Base-by-base conservation (phyloP, 192 early-diverging fungal species). In the Funneliformis mosseae region DNA sequence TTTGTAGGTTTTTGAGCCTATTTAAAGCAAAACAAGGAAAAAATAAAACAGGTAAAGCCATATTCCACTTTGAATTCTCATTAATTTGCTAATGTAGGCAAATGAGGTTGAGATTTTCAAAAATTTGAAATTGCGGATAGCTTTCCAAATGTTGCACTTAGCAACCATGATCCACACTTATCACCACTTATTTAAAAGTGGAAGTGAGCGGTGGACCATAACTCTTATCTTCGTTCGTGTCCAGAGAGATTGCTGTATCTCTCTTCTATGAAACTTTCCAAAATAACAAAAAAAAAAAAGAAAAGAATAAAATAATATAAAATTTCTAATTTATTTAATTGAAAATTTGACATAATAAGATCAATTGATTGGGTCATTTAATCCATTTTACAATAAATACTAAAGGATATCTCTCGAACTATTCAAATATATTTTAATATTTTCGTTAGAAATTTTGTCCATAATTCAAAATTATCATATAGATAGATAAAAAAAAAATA, bases 1-100 rank as follows among this genome's bases (percentile, higher is more conserved):
- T 89, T 96, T 96, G 90, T 92, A 95, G 83, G 92, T 95, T 92
- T 93, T 95, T 81, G 92, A 93, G 84, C 87, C 77, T 77, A 43
- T 28, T 21, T 87, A 81, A 80, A 82, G 11, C 38, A 68, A 86
- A 80, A 80, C 59, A 85, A 80, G 18, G 46, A 72, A 74, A 83
- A 86, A 83, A 61, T 76, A 81, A 33, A 66, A 74, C 45, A 70
- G 60, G 46, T 68, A 70, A 73, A 61, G 28, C 62, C 16, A 63
- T 60, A 48, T 55, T 59, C 48, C 68, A 42, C 18, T 43, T 70
- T 70, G 33, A 41, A 43, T n/a, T 70, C 33, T 70, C 41, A 70
- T 14, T 28, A 12, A 11, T 66, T 12, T 16, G 63, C 23, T 14
- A 33, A 66, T 28, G 63, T 66, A 66, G 63, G 63, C 63, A 66